Base-by-base conservation (phyloP, 305 asterid genomes). In the Solanum chacoense region DNA sequence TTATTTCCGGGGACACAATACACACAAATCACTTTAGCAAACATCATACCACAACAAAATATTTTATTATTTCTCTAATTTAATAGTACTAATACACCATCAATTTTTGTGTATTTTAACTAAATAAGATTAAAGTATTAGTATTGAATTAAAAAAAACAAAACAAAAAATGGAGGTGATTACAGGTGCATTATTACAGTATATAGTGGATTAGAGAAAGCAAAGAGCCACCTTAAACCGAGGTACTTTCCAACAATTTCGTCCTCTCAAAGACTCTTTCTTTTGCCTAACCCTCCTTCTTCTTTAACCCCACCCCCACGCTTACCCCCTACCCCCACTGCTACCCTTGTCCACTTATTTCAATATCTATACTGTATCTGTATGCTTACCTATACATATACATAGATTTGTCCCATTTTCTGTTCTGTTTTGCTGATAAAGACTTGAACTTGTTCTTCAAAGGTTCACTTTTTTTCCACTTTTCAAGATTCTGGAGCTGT, bases 171-270 rank as follows among this genome's bases (percentile, higher is more conserved):
- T 11, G 11, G 8, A 78, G 85, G 35, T 79, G 85, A 79, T 40
- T 79, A 79, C 36, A 8, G 85, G 85, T 79, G 85, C 85, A 28
- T 28, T 80, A 79, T 38, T 38, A 59, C 71, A 83, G 38, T 50
- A 83, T 42, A 38, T 31, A 45, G 22, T 31, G 55, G 28, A 67
- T 67, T 67, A 67, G 31, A 45, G 18, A 45, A 83, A 83, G 86
- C 72, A 29, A 83, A 83, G 72, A 83, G 40, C 72, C 86, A 45
- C 86, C 86, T 83, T 83, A 45, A 81, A 81, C n/a, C 86, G 86
- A 42, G 86, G 28, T 81, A 18, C 85, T 81, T 18, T 18, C 86
- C 86, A 26, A 83, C 86, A 83, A 18, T 83, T 29, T 45, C 86
- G 86, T 29, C 86, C 40, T 81, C 86, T 45, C 72, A 16, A 45